Conservation (phyloP, 805 yeast species). For the Hanseniaspora osmophila region DNA sequence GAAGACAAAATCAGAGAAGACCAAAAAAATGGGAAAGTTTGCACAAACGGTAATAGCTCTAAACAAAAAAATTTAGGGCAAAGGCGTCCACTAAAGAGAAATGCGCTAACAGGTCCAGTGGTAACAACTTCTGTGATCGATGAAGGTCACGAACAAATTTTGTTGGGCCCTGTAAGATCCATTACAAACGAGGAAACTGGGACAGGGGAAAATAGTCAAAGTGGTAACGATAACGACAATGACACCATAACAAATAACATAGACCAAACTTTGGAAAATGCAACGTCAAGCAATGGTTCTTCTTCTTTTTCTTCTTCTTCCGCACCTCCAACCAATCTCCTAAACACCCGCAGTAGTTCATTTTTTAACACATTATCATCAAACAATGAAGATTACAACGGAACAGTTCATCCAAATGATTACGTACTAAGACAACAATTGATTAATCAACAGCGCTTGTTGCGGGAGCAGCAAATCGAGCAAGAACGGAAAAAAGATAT, state of each 20-base stretch:
- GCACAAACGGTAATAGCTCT: not conserved
- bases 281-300: no score
- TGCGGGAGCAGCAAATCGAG: constrained; percentile 19
- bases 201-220: constrained; percentile 4
- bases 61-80: not conserved
- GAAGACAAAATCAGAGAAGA: constrained; percentile 15
- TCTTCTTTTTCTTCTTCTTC: constrained; percentile 3
- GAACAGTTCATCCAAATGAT: constrained; percentile 22
- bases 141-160: constrained; percentile 1
- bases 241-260: constrained; percentile 14
- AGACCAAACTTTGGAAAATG: no score
- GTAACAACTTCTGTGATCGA: constrained; percentile 4
- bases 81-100: constrained; percentile 20
- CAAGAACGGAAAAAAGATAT: constrained; percentile 22
- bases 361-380: not conserved
- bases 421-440: constrained; percentile 23
- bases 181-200: constrained; percentile 1
- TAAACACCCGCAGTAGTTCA: no score
- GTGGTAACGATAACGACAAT: constrained; percentile 19
- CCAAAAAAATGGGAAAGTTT: constrained; percentile 28
- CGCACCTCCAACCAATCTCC: not conserved
- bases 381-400: not conserved
- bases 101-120: constrained; percentile 26
- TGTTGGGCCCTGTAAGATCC: constrained; percentile 10
- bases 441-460: constrained; percentile 19